Conservation (phyloP, 2,329 filamentous ascomycete species). For the Didymella lethalis region DNA sequence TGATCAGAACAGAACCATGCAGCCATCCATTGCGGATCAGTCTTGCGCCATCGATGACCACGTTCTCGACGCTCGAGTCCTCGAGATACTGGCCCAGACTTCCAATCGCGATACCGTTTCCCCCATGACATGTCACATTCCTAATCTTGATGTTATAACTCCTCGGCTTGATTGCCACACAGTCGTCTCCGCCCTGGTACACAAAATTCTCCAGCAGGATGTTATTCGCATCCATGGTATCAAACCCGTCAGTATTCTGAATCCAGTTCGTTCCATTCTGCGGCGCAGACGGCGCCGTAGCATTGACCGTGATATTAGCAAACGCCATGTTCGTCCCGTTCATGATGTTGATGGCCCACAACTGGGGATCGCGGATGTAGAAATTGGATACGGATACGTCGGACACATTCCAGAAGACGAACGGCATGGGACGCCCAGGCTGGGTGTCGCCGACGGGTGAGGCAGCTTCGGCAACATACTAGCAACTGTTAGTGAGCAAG, state of each 20-base stretch:
- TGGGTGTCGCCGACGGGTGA: conserved; percentile 10
- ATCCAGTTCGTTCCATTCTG: conserved; percentile 11
- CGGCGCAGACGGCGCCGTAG: conserved; percentile 6
- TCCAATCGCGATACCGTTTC: conserved; percentile 11
- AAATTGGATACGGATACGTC: conserved; percentile 8
- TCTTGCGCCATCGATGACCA: conserved; percentile 5
- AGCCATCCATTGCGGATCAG: conserved; percentile 9
- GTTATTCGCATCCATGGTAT: conserved; percentile 12
- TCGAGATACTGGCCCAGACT: conserved; percentile 13
- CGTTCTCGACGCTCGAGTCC: conserved; percentile 9
- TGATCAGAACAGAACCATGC: conserved; percentile 10
- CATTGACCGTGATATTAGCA: conserved; percentile 10
- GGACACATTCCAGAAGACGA: conserved; percentile 12
- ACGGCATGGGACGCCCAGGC: conserved; percentile 10
- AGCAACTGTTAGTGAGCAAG: background rate
- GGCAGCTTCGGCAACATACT: conserved; percentile 11
- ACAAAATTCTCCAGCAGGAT: conserved; percentile 7
- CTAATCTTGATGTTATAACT: conserved; percentile 4
- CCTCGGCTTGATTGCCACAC: conserved; percentile 9
- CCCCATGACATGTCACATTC: conserved; percentile 7
- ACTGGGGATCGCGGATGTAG: conserved; percentile 11
- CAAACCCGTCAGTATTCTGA: conserved; percentile 10
- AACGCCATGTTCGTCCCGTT: conserved; percentile 14
- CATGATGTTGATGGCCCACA: conserved; percentile 15
- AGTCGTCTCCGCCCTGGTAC: conserved; percentile 12